phyloP scores from a whole-genome alignment of 2,329 filamentous ascomycete genomes.

The Magnaporthales sp. region DNA sequence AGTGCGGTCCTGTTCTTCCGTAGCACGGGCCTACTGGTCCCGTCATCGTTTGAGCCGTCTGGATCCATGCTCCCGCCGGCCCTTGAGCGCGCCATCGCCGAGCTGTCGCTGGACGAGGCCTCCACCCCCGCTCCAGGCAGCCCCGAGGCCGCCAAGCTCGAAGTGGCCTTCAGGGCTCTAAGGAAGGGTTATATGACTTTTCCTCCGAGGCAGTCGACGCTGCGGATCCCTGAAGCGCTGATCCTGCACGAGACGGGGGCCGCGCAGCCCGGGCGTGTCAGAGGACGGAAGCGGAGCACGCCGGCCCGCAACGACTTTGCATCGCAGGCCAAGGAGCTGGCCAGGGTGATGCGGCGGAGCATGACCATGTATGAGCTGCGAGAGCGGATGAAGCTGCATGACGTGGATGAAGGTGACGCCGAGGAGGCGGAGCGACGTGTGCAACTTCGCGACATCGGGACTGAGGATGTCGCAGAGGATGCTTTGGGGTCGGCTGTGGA shows the following conservation, averaged over 20 bases:
- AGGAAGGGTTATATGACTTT: slow-evolving; percentile 36
- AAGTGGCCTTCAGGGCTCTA: slow-evolving; percentile 18
- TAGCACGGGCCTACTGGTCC: slow-evolving; percentile 36
- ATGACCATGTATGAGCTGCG: slow-evolving; percentile 35
- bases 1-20: slow-evolving; percentile 52
- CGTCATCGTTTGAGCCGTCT: slow-evolving; percentile 28
- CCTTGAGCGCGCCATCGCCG: slow-evolving; percentile 9
- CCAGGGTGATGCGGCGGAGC: slow-evolving; percentile 37
- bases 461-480: background rate
- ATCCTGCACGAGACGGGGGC: slow-evolving; percentile 33
- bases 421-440: slow-evolving; percentile 32
- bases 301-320: slow-evolving; percentile 31
- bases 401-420: slow-evolving; percentile 19
- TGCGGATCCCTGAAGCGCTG: slow-evolving; percentile 40
- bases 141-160: slow-evolving; percentile 6
- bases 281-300: slow-evolving; percentile 11
- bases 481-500: background rate
- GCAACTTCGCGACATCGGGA: slow-evolving; percentile 26
- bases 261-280: background rate
- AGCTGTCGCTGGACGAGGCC: slow-evolving; percentile 4
- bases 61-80: background rate
- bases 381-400: slow-evolving; percentile 31
- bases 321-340: slow-evolving; percentile 38
- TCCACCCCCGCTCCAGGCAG: background rate
- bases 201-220: slow-evolving; percentile 35